Base-by-base conservation (phyloP, 805 yeast species). In the Saccharomycopsis selenospora region DNA sequence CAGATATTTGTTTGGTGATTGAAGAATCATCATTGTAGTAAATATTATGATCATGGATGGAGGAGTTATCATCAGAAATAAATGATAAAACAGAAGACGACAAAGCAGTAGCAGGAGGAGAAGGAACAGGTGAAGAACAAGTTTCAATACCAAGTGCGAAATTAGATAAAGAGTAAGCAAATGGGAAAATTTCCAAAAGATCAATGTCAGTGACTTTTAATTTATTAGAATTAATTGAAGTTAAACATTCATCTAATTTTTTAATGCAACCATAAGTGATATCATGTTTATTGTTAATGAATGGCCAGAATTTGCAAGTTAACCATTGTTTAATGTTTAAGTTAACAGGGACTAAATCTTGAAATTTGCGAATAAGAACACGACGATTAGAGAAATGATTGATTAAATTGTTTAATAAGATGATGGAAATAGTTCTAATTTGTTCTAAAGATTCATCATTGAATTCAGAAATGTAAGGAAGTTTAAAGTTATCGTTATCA, bases 81-180 rank as follows among this genome's bases (percentile, higher is more conserved):
- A 22, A 38, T 10, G n/a, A 40, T 28, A 48, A 36, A 3, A 46
- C 44, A 18, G 24, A 24, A 23, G 30, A 3, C 3, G 44, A 26
- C 10, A 33, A 27, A 27, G 44, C 25, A 24, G 43, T 20, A 10
- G 45, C 24, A 7, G 33, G 28, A 17, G 22, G 11, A 3, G 40
- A 43, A 6, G 8, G 4, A 17, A 23, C 13, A 4, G 33, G 27
- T 25, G n/a, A 5, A 7, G 42, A 44, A 13, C 28, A 44, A 8
- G 8, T 25, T 22, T 47, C 51, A 28, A 46, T 23, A 8, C 53
- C 51, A 11, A 50, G 20, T 13, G 46, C 42, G 26, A 40, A 50
- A 24, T 40, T 50, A 17, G 53, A 27, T 33, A 43, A 50, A 18
- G 6, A 38, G 23, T 3, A 28, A 20, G 14, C 43, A 24, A 36